phyloP scores from a whole-genome alignment of 2,329 filamentous ascomycete genomes.

The Pseudopithomyces maydicus region DNA sequence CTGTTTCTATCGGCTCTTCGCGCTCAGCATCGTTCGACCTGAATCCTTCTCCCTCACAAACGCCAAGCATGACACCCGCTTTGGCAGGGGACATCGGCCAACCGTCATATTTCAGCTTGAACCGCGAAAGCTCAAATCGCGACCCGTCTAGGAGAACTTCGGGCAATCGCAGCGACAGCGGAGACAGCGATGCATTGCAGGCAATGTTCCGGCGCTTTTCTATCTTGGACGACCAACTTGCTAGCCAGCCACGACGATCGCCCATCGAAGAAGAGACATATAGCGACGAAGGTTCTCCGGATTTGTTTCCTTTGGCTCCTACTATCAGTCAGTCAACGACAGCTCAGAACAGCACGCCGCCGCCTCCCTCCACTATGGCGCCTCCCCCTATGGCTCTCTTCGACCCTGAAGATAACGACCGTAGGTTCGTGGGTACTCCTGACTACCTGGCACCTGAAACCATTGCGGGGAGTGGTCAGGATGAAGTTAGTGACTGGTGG shows the following conservation, averaged over 20 bases:
- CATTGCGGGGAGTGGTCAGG: constrained; percentile 91
- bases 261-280: constrained; percentile 77
- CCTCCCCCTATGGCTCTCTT: constrained; percentile 93
- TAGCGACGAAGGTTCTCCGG: constrained; percentile 75
- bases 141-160: constrained; percentile 73
- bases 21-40: constrained; percentile 93
- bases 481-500: constrained; percentile 99
- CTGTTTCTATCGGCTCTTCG: constrained; percentile 85
- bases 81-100: constrained; percentile 71
- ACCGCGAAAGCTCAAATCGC: constrained; percentile 60
- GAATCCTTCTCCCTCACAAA: constrained; percentile 78
- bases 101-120: constrained; percentile 91
- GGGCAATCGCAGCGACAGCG: constrained; percentile 87
- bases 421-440: constrained; percentile 93
- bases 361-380: constrained; percentile 74
- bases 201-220: constrained; percentile 79
- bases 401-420: constrained; percentile 89
- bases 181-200: constrained; percentile 82
- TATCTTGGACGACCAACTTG: constrained; percentile 51
- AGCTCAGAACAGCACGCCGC: constrained; percentile 62
- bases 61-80: constrained; percentile 85
- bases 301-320: constrained; percentile 70
- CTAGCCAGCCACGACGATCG: constrained; percentile 53
- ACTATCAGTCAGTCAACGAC: constrained; percentile 59
- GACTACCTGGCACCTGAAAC: constrained; percentile 98